These are phyloP conservation scores for Flaveria linearis DNA, from an alignment of 129 eudicot genomes.

Conservation along the genomic window DNA sequence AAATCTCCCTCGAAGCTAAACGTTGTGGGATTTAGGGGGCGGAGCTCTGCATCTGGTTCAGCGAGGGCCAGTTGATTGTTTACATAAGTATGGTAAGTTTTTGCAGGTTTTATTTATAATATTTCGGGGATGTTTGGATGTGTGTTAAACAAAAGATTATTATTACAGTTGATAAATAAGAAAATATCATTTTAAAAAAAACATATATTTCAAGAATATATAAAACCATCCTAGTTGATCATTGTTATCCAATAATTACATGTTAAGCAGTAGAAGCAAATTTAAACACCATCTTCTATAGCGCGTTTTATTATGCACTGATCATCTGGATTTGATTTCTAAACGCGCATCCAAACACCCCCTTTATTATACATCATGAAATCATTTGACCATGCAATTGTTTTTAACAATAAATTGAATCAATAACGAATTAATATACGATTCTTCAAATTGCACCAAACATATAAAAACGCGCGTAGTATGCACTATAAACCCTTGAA, in stretches of 20 bases:
- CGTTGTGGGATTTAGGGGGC: conserved; percentile 92
- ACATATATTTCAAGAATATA: not conserved
- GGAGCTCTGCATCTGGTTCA: conserved; percentile 56
- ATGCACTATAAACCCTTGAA: not conserved
- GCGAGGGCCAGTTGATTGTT: conserved; percentile 22
- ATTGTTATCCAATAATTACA: not conserved
- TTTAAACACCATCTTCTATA: not conserved
- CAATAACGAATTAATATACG: not conserved
- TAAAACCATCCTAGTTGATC: not conserved
- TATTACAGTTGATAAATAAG: not conserved
- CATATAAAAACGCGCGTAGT: not conserved
- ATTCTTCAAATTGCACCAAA: not conserved
- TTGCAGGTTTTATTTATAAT: conserved; percentile 4
- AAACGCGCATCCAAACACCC: not conserved
- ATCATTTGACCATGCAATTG: no score
- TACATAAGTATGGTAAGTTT: not conserved
- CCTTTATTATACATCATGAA: not conserved
- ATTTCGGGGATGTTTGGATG: not conserved
- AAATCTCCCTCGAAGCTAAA: conserved; percentile 53
- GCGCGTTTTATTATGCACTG: not conserved
- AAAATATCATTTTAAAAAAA: not conserved
- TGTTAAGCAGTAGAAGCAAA: not conserved
- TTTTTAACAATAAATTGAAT: not conserved
- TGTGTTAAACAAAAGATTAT: not conserved
- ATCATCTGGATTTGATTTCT: not conserved